phyloP scores from a whole-genome alignment of 148 eudicot species.

The Camellia lanceoleosa region DNA sequence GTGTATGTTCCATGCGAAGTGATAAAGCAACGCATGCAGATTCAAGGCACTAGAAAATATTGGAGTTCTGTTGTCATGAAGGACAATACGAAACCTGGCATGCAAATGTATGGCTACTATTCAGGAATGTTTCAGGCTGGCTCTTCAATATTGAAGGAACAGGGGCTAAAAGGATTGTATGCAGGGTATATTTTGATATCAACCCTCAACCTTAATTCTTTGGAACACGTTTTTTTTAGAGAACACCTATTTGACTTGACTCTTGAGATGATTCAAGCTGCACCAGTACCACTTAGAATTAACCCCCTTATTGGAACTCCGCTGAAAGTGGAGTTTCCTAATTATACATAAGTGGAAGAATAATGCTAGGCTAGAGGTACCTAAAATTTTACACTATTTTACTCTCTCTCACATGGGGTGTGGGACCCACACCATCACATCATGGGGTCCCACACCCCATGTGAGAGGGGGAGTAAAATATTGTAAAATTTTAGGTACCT shows the following conservation, averaged over 20 bases:
- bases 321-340: not conserved
- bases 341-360: not conserved
- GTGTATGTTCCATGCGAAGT: conserved; percentile 96
- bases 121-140: conserved; percentile 93
- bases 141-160: conserved; percentile 88
- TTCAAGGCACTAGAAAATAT: conserved; percentile 75
- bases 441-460: too few relatives aligned
- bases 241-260: not conserved
- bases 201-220: not conserved
- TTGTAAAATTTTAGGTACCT: too few relatives aligned
- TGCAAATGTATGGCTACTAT: conserved; percentile 70
- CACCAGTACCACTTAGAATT: not conserved
- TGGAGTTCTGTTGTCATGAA: conserved; percentile 66
- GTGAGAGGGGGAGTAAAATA: too few relatives aligned
- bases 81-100: conserved; percentile 50
- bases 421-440: too few relatives aligned
- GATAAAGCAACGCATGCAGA: conserved; percentile 95
- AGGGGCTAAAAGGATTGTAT: conserved; percentile 78
- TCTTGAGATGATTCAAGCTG: not conserved
- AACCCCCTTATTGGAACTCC: not conserved
- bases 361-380: too few relatives aligned
- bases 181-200: conserved; percentile 58
- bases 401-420: too few relatives aligned
- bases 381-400: too few relatives aligned
- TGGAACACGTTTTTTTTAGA: not conserved